Base-by-base conservation (phyloP, 1,284 basidiomycete genomes). In the Cerioporus squamosus region DNA sequence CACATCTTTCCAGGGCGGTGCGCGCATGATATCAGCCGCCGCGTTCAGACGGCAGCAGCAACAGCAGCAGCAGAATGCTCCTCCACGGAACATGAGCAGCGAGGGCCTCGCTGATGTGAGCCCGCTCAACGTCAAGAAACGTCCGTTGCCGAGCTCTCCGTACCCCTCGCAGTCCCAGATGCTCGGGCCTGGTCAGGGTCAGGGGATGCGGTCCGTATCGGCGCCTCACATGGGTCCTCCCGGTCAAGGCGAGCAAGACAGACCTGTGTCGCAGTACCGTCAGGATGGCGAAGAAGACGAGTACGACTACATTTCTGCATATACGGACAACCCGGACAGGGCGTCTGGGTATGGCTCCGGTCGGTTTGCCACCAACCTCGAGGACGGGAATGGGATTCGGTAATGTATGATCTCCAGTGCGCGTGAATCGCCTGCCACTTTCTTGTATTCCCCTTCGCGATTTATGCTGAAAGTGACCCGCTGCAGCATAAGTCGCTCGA, bases 11-110 rank as follows among this genome's bases (percentile, higher is more conserved):
- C 22, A 66, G 46, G 50, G 58, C 24, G 47, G 59, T 67, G 79
- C 77, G 14, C 80, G 86, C 36, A 92, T 83, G 43, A 91, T 92
- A 55, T 84, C 88, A 1, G 90, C 89, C 0, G 87, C 88, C 8
- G 90, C 89, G 22, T 92, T 92, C 74, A 82, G 82, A 68, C 77
- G 87, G n/a, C 81, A 77, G 5, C 74, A 77, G 44, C 46, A 31
- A 10, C 50, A 43, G 22, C 74, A 72, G 6, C 33, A 36, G 33
- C 33, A 36, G 14, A 15, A 10, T 12, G 33, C 33, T 15, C 3
- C 33, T 36, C 12, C 10, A 15, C 78, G 80, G 47, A 72, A 72
- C 47, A 64, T 65, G 31, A 55, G 24, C 15, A 48, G 62, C 59
- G 39, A 40, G 17, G 7, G 65, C 57, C 15, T 67, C 22, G 74